These are phyloP conservation scores for Lycium barbarum DNA, from an alignment of 257 asterid species.

Conservation along the genomic window DNA sequence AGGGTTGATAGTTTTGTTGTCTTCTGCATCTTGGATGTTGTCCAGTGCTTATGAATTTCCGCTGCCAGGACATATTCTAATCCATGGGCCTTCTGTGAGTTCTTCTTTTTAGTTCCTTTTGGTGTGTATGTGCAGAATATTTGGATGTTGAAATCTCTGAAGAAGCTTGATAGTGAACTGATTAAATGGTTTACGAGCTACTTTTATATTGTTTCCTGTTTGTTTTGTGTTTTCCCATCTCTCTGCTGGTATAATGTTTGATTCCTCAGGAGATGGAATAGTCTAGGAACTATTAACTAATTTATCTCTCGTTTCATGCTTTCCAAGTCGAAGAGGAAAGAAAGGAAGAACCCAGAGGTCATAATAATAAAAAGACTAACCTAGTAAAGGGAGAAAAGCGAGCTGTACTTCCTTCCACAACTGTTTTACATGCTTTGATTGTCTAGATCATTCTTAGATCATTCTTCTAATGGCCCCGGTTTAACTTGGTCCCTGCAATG, in stretches of 20 bases:
- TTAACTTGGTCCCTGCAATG: conserved; percentile 19
- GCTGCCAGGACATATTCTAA: conserved; percentile 88
- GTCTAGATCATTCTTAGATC: background rate
- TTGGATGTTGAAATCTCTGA: conserved; percentile 24
- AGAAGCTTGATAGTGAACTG: conserved; percentile 9
- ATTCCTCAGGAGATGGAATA: conserved; percentile 17
- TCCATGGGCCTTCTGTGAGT: conserved; percentile 91
- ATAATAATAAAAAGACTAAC: background rate
- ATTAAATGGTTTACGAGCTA: background rate
- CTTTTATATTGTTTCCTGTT: background rate
- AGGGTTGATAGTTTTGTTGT: conserved; percentile 74
- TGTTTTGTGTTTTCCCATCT: conserved; percentile 11
- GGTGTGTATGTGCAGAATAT: conserved; percentile 14
- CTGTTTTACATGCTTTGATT: background rate
- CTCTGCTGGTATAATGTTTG: conserved; percentile 21
- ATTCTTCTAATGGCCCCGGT: background rate
- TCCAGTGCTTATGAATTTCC: conserved; percentile 71
- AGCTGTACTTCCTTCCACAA: background rate
- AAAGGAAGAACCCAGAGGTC: background rate
- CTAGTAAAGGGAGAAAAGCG: conserved; percentile 15
- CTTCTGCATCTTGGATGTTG: conserved; percentile 66
- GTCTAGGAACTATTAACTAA: conserved; percentile 10
- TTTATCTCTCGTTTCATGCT: conserved; percentile 5
- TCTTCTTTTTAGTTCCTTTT: conserved; percentile 31
- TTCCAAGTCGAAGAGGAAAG: background rate